Conservation (phyloP, 179 eudicot species). For the Actinidia polygama region DNA sequence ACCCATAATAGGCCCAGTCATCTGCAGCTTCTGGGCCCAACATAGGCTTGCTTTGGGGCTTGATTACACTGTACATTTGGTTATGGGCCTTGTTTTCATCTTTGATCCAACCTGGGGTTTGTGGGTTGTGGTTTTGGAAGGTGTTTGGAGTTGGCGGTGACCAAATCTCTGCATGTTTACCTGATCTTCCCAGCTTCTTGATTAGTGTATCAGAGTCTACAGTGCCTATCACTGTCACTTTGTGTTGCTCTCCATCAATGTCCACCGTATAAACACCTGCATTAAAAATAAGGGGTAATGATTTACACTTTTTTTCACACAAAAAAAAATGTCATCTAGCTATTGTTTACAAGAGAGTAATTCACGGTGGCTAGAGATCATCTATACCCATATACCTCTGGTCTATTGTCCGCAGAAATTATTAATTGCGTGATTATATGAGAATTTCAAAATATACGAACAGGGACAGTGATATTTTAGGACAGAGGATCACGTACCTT, state of each 20-base stretch:
- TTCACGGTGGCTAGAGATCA: too few relatives aligned
- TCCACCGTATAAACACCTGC: constrained; percentile 52
- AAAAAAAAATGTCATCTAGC: too few relatives aligned
- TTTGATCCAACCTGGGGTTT: not conserved
- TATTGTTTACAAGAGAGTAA: too few relatives aligned
- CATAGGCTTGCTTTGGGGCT: constrained; percentile 14
- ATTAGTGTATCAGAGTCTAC: constrained; percentile 42
- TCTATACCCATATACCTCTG: too few relatives aligned
- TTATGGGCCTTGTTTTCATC: constrained; percentile 20
- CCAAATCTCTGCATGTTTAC: constrained; percentile 55
- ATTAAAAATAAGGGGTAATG: not conserved
- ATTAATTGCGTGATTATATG: too few relatives aligned
- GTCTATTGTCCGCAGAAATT: too few relatives aligned
- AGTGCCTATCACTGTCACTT: constrained; percentile 40
- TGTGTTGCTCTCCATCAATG: constrained; percentile 46
- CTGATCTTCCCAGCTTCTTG: constrained; percentile 49
- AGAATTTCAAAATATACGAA: too few relatives aligned
- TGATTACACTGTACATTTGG: constrained; percentile 23
- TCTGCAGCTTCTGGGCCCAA: constrained; percentile 26
- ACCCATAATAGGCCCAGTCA: constrained; percentile 23
- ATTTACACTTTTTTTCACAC: too few relatives aligned
- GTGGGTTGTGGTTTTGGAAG: constrained; percentile 25
- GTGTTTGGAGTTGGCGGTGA: constrained; percentile 30
- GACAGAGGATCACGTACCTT: too few relatives aligned
- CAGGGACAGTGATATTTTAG: too few relatives aligned